Evolutionary conservation across 177 flowering plant genomes (phyloP).

Genomic region (Vitis hybrid): DNA sequence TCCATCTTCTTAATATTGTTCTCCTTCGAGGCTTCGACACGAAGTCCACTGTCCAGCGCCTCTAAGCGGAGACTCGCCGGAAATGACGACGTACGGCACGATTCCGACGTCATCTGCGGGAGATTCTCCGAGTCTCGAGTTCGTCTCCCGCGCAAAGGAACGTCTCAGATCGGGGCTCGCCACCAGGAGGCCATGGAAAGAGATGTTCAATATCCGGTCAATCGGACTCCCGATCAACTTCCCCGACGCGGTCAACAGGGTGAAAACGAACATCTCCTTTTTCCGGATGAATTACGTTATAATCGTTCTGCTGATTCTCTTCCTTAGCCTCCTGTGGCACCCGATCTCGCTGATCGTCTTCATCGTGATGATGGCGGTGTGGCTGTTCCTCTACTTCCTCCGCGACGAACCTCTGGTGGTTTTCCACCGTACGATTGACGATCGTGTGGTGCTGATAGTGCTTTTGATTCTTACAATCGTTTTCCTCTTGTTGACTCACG

Average conservation of each 20-base stretch:
- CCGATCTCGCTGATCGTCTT: constrained; percentile 66
- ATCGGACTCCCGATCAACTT: constrained; percentile 26
- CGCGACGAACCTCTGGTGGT: constrained; percentile 57
- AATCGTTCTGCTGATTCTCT: constrained; percentile 37
- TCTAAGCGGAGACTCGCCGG: not conserved
- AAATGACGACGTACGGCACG: constrained; percentile 61
- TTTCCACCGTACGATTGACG: constrained; percentile 38
- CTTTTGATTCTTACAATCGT: constrained; percentile 42
- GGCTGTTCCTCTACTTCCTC: constrained; percentile 66
- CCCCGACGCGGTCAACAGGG: constrained; percentile 27
- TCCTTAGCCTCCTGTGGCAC: constrained; percentile 62
- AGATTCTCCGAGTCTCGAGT: constrained; percentile 31
- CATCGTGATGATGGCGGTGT: constrained; percentile 44
- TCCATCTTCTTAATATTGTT: not conserved
- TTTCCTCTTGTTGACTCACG: constrained; percentile 42
- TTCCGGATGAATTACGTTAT: constrained; percentile 61
- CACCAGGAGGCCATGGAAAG: constrained; percentile 54
- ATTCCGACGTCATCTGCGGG: constrained; percentile 46
- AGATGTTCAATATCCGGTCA: constrained; percentile 33
- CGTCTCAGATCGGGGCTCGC: constrained; percentile 40
- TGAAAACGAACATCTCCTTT: constrained; percentile 32
- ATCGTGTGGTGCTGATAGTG: constrained; percentile 39
- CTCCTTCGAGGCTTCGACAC: too few relatives aligned
- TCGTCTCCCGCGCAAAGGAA: constrained; percentile 51
- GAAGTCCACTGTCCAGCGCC: not conserved